Evolutionary conservation across 73 alveolate genomes (phyloP).

Genomic region (Paramecium sonneborni): DNA sequence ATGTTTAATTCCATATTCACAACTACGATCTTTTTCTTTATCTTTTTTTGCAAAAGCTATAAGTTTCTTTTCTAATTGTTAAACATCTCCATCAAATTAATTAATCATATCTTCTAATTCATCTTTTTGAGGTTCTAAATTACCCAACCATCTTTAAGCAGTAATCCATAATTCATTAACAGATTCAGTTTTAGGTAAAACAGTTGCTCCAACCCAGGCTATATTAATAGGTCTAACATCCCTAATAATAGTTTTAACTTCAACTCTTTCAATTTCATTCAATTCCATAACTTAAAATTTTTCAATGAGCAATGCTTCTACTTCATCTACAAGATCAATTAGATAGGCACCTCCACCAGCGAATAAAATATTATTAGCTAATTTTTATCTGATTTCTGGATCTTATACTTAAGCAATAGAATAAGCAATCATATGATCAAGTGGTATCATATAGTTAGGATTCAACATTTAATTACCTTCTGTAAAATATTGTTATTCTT

Average conservation of each 20-base stretch:
- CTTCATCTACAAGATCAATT: constrained; percentile 55
- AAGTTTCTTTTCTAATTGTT: constrained; percentile 13
- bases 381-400: constrained; percentile 59
- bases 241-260: constrained; percentile 60
- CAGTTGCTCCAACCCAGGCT: constrained; percentile 69
- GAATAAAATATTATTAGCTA: constrained; percentile 62
- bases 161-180: constrained; percentile 59
- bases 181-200: constrained; percentile 58
- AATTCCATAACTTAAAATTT: constrained; percentile 36
- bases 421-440: constrained; percentile 59
- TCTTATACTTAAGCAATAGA: constrained; percentile 61
- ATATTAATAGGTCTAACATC: constrained; percentile 58
- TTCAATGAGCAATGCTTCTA: constrained; percentile 56
- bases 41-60: constrained; percentile 48
- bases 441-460: constrained; percentile 54
- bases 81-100: constrained; percentile 64
- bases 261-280: constrained; percentile 64
- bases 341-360: constrained; percentile 65
- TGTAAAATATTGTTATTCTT: neutral
- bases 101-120: constrained; percentile 59
- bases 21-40: constrained; percentile 57
- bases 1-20: constrained; percentile 64
- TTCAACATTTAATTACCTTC: constrained; percentile 12
- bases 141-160: constrained; percentile 63
- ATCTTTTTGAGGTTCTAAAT: constrained; percentile 48